Percentiles rank a stretch among this genome's conserved stretches.
These are phyloP conservation scores for Macrolepiota fuliginosa DNA, from an alignment of 768 basidiomycete genomes.

Conservation along the genomic window DNA sequence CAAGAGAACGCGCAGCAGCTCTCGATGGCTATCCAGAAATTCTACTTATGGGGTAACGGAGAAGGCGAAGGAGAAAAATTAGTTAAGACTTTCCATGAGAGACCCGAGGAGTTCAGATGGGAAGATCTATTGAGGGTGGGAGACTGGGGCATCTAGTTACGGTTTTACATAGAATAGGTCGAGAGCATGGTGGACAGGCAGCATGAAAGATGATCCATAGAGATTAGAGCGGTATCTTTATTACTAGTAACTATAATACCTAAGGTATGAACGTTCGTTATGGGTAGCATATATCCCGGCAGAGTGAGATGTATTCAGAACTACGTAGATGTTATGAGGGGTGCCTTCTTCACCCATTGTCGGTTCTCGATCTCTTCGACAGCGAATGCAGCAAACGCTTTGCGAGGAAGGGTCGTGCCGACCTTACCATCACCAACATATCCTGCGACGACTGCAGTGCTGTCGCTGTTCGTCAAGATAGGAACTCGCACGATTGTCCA, in stretches of 20 bases:
- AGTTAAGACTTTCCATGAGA: slow-evolving; percentile 73
- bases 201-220: background rate
- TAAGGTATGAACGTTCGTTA: background rate
- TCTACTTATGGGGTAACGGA: slow-evolving; percentile 66
- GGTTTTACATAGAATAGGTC: background rate
- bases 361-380: slow-evolving; percentile 53
- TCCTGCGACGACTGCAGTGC: slow-evolving; percentile 50
- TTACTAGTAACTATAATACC: background rate
- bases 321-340: slow-evolving; percentile 33
- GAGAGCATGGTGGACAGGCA: background rate
- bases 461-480: slow-evolving; percentile 47
- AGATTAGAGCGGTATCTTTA: background rate
- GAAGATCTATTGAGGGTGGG: slow-evolving; percentile 66
- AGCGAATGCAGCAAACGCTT: slow-evolving; percentile 60
- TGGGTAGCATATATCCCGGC: too few relatives aligned
- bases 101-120: slow-evolving; percentile 80
- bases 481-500: slow-evolving; percentile 77
- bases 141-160: slow-evolving; percentile 23
- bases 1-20: slow-evolving; percentile 87
- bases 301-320: background rate
- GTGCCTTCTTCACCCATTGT: slow-evolving; percentile 58
- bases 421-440: slow-evolving; percentile 66
- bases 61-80: slow-evolving; percentile 34
- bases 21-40: slow-evolving; percentile 77
- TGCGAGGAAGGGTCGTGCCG: slow-evolving; percentile 47